Evolutionary conservation across 306 rosid species (phyloP), one percentile per base, ranked within the genome.

Genomic region (Gillenia trifoliata): DNA sequence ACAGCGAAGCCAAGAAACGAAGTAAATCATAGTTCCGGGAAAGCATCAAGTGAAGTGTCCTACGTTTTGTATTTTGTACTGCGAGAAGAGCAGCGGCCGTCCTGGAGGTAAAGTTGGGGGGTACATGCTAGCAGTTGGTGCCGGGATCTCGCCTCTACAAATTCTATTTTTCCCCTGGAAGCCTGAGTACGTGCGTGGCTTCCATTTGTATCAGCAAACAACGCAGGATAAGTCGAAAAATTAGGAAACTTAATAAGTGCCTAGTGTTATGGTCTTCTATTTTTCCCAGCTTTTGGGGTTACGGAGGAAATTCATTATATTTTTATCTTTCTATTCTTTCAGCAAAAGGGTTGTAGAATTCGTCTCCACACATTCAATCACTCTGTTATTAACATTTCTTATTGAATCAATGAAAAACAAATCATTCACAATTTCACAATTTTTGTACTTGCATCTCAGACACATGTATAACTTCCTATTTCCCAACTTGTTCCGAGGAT

Each of bases 1-100:
- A 95, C 73, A 90, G 98, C 68, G 99, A 95, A 86, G 96, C 98
- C 80, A 95, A 95, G 88, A 95, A 95, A 81, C 85, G 99, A 95
- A 92, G 98, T 88, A 95, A 95, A 80, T 91, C 86, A 93, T 79
- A 54, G 76, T 64, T 69, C 64, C 64, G 67, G 78, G 78, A 73
- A 76, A 82, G 76, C 66, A 83, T 8, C 17, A 68, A 47, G 47
- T 16, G 84, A 75, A 78, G 57, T 64, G 72, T 83, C 86, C 74
- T 56, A 66, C 60, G 73, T 84, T 63, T 77, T 74, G 82, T 47
- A 66, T 78, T 77, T 68, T 72, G 60, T 72, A 61, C 77, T 66
- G 82, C 34, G 9, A 33, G 47, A 73, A 71, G 74, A 78, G 71
- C 82, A 43, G 77, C 84, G 64, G 79, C 80, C 68, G 68, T 72